Evolutionary conservation across 371 early-diverging fungal genomes (phyloP).

Genomic region (Mortierella sp.): DNA sequence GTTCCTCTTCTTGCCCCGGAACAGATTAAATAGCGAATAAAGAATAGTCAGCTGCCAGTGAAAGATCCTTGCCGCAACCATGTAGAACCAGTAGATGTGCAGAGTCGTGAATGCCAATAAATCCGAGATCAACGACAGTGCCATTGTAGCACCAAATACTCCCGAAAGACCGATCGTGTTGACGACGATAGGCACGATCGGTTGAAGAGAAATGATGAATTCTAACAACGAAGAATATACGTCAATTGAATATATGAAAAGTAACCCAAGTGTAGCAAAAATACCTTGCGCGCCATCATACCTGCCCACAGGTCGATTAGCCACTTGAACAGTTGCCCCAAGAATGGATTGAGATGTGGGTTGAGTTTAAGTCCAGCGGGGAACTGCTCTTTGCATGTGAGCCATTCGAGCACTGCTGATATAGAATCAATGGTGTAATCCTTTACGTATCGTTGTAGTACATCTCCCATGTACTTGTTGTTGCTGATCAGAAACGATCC

Average conservation of each 20-base stretch:
- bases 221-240: no score
- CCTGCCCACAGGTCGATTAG: constrained; percentile 89
- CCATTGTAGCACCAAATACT: constrained; percentile 87
- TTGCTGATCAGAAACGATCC: constrained; percentile 80
- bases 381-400: constrained; percentile 76
- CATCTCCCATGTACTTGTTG: constrained; percentile 64
- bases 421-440: constrained; percentile 75
- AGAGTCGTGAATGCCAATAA: constrained; percentile 84
- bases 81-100: constrained; percentile 94
- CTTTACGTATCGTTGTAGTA: constrained; percentile 61
- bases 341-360: constrained; percentile 85
- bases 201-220: constrained; percentile 65
- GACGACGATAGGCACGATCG: constrained; percentile 74
- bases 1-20: constrained; percentile 93
- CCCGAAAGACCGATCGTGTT: constrained; percentile 82
- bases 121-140: constrained; percentile 85
- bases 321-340: constrained; percentile 96
- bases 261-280: no score
- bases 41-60: constrained; percentile 90
- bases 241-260: no score
- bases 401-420: constrained; percentile 86
- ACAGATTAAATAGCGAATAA: constrained; percentile 89
- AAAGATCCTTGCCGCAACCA: constrained; percentile 91
- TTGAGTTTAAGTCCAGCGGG: constrained; percentile 98
- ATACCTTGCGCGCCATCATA: constrained; percentile 51